Evolutionary conservation across 192 early-diverging fungal species (phyloP), one percentile per base, ranked within the genome.

Genomic region (Coemansia sp.): DNA sequence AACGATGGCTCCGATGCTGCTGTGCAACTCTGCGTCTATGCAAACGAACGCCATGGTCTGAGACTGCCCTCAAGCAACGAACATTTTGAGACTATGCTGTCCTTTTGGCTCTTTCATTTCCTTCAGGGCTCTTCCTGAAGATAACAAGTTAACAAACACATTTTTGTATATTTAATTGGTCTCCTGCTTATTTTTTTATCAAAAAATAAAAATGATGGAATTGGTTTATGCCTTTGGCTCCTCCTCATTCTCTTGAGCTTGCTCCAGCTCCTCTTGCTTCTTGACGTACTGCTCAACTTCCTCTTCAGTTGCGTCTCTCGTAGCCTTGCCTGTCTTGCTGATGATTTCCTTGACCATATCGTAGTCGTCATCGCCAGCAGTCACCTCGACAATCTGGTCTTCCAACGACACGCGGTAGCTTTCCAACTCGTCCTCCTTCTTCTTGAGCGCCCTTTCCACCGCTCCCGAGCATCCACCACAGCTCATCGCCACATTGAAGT

Each of bases 1-100:
- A 33, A 34, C 4, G 16, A n/a, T 6, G 77, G 83, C 58, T 26
- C 52, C 26, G 76, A 73, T n/a, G 89, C 88, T 55, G 88, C 91
- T 11, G 83, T 87, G 53, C 77, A 84, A 36, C 57, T 90, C 11
- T 89, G 91, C 67, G 62, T 89, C 21, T 93, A 93, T 64, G 90
- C 91, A 1, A 85, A 85, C n/a, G 91, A 93, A 64, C 81, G 89
- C 33, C 91, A 93, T 64, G 91, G 90, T 1, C 67, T 93, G 39
- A 68, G 89, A 21, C 81, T 85, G 69, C 77, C 88, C 5, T 85
- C 83, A 38, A 87, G 86, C 10, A 88, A 88, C 57, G 91, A 93
- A 68, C 91, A 93, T 60, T 93, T 88, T 86, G 91, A 93, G 73
- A 91, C 89, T 1, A 68, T 91, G 16, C 86, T 91, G 84, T 84